Base-by-base conservation (phyloP, 2,329 filamentous ascomycete genomes). In the Exserohilum rostratum region DNA sequence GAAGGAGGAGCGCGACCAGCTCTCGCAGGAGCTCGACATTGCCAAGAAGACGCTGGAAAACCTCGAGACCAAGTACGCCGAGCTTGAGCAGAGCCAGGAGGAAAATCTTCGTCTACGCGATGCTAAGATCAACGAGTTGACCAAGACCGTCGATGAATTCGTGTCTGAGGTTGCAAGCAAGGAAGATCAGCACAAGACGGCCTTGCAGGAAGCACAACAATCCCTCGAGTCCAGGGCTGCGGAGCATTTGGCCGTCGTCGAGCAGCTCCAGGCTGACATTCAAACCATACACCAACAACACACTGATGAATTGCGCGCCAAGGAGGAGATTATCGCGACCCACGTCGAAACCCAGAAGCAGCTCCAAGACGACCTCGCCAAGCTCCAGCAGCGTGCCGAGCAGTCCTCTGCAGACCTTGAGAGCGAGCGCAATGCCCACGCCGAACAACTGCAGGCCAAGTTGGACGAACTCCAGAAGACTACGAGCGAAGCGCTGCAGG, bases 221-320 rank as follows among this genome's bases (percentile, higher is more conserved):
- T 65, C 63, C 2, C 59, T 70, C 10, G 70, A 72, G 20, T 57
- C 63, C 5, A 72, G 67, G 22, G 64, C 66, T 2, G 67, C 66
- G 0, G 70, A 73, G 52, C 66, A 69, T 4, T 64, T 67, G n/a
- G 63, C 67, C 20, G 35, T 66, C 3, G 60, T 72, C 4, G 65
- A 74, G 42, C 66, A 71, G n/a, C 64, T 75, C 0, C 72, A 75
- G 39, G 59, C 62, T 6, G 68, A 72, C 51, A 55, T 74, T 7
- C 46, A 67, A 17, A 64, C 62, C 2, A 29, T 73, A 31, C 60
- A 68, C 11, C 71, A 74, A 44, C 58, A 70, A 31, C 72, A 75
- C 37, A 69, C 69, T 1, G 70, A 74, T 11, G 65, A 72, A 37
- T 44, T 75, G 13, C 64, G 57, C 17, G 43, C 54, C 29, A 74